A percentile compares a stretch with the other conserved stretches of the same genome.
Evolutionary conservation across 805 yeast genomes (phyloP).

Genomic region (Zygosaccharomyces siamensis): DNA sequence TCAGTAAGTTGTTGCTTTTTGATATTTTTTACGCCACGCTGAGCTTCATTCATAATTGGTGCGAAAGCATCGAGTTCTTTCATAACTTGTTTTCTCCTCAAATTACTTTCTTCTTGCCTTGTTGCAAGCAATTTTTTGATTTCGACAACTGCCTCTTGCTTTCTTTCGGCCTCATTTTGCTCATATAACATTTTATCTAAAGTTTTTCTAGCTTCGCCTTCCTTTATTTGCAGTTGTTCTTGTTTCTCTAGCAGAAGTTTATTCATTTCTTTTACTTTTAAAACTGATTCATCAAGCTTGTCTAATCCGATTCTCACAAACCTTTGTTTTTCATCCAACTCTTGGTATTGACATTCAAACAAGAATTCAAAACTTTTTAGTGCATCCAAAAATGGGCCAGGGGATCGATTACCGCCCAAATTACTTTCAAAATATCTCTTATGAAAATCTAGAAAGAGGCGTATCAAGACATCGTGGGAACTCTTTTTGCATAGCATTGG

Average conservation of each 20-base stretch:
- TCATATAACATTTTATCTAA: constrained; percentile 71
- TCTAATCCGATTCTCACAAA: constrained; percentile 73
- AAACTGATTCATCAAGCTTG: constrained; percentile 67
- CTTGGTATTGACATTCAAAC: constrained; percentile 41
- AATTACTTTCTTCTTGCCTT: constrained; percentile 59
- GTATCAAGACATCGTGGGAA: constrained; percentile 45
- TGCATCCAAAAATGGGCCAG: constrained; percentile 54
- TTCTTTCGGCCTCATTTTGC: constrained; percentile 90
- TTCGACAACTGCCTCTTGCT: constrained; percentile 75
- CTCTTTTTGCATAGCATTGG: constrained; percentile 7
- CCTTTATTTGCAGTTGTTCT: constrained; percentile 47
- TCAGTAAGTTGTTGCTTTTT: constrained; percentile 91
- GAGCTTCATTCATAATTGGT: constrained; percentile 81
- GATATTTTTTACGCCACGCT: constrained; percentile 83
- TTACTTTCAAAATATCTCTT: constrained; percentile 12
- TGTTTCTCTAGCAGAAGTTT: constrained; percentile 51
- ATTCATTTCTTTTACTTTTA: constrained; percentile 61
- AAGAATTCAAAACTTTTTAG: constrained; percentile 41
- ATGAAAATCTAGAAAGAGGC: constrained; percentile 47
- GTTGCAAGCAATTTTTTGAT: constrained; percentile 63
- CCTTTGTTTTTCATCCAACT: constrained; percentile 60
- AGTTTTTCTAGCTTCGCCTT: constrained; percentile 63
- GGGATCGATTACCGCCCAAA: constrained; percentile 33
- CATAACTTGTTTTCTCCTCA: constrained; percentile 51
- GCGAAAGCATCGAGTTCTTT: constrained; percentile 69